A percentile compares a stretch with the other conserved stretches of the same genome.
Evolutionary conservation across 805 yeast genomes (phyloP).

Genomic region (Saccharomycopsis vini): DNA sequence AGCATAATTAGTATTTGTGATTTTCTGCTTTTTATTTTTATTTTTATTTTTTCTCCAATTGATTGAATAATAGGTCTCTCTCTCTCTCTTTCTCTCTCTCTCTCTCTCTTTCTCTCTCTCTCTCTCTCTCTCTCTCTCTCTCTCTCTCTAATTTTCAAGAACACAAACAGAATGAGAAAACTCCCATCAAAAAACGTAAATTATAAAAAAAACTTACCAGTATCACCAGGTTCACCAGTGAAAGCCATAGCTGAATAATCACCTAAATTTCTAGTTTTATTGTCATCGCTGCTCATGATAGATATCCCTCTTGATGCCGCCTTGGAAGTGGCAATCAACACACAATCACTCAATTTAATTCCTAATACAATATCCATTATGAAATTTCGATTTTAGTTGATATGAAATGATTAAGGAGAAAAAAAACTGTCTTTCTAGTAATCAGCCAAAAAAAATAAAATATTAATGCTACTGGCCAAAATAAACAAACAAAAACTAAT

Average conservation of each 20-base stretch:
- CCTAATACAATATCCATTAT: slow-evolving; percentile 96
- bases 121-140: too few species aligned
- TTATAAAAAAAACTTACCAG: slow-evolving; percentile 41
- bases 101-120: too few species aligned
- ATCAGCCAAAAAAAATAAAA: background rate
- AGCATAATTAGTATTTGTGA: too few species aligned
- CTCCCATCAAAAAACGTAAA: too few species aligned
- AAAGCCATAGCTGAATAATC: slow-evolving; percentile 75
- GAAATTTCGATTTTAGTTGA: too few species aligned
- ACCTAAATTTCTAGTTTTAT: slow-evolving; percentile 68
- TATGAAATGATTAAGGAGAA: background rate
- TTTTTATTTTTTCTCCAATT: too few species aligned
- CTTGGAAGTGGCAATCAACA: slow-evolving; percentile 86
- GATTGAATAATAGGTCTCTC: too few species aligned
- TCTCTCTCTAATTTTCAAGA: too few species aligned
- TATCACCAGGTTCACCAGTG: slow-evolving; percentile 95
- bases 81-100: too few species aligned
- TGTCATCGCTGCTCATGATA: slow-evolving; percentile 67
- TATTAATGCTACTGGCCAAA: too few species aligned
- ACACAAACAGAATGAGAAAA: background rate
- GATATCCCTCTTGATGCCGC: slow-evolving; percentile 90
- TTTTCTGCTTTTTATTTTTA: too few species aligned
- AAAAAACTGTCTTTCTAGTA: background rate
- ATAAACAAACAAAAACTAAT: too few species aligned
- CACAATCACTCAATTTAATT: slow-evolving; percentile 69